phyloP scores from a whole-genome alignment of 2,329 filamentous ascomycete genomes.

The Talaromyces sp. region DNA sequence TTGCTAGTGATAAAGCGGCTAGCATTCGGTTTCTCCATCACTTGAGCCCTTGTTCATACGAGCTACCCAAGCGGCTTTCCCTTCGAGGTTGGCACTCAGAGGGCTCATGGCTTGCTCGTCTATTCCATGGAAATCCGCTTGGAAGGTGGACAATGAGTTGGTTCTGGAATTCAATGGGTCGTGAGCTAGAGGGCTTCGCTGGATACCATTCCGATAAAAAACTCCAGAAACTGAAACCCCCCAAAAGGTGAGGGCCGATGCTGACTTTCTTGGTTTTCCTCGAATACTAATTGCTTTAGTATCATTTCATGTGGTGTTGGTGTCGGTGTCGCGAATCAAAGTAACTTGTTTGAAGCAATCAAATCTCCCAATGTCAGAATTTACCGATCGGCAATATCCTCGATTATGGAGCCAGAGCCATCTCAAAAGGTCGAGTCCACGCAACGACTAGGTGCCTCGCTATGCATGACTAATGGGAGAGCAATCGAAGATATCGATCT shows the following conservation, averaged over 20 bases:
- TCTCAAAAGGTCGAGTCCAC: not conserved
- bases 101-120: slow-evolving; percentile 24
- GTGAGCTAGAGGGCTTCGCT: slow-evolving; percentile 11
- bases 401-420: not conserved
- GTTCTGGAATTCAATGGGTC: slow-evolving; percentile 25
- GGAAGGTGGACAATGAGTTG: slow-evolving; percentile 22
- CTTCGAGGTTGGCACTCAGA: slow-evolving; percentile 11
- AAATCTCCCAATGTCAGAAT: slow-evolving; percentile 22
- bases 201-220: slow-evolving; percentile 22
- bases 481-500: slow-evolving; percentile 21
- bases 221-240: slow-evolving; percentile 23
- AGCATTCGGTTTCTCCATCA: slow-evolving; percentile 25
- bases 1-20: slow-evolving; percentile 27
- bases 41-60: slow-evolving; percentile 21
- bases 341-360: slow-evolving; percentile 27
- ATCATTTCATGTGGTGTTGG: slow-evolving; percentile 23
- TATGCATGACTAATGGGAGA: slow-evolving; percentile 13
- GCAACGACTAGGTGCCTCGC: not conserved
- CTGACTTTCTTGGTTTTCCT: not conserved
- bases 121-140: slow-evolving; percentile 25
- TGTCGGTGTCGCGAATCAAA: slow-evolving; percentile 29
- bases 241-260: slow-evolving; percentile 12
- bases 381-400: slow-evolving; percentile 21
- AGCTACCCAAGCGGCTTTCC: slow-evolving; percentile 19
- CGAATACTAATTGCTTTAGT: slow-evolving; percentile 7